Evolutionary conservation across 441 rosid species (phyloP).

Genomic region (Raphanus hybrid): DNA sequence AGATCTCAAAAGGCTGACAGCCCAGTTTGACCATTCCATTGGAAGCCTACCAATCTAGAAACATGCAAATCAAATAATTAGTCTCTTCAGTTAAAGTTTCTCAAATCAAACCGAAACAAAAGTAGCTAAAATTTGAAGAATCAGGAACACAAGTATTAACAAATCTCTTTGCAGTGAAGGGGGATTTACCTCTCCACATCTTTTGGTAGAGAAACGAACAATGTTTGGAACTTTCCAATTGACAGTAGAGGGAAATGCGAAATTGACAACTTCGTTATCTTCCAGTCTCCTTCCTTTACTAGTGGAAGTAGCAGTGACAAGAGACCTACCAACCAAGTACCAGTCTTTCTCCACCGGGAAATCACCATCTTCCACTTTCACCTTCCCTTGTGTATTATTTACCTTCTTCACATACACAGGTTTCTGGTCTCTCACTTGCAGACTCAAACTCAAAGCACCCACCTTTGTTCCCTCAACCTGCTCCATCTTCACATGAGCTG

Average conservation of each 20-base stretch:
- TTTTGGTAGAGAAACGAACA: conserved; percentile 68
- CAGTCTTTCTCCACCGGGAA: conserved; percentile 59
- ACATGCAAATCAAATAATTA: background rate
- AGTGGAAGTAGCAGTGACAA: conserved; percentile 61
- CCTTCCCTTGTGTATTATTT: conserved; percentile 5
- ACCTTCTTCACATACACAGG: conserved; percentile 31
- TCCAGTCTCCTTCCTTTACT: conserved; percentile 63
- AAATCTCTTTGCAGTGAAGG: background rate
- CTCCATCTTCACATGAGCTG: conserved; percentile 21
- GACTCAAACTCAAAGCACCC: background rate
- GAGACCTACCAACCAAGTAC: conserved; percentile 62
- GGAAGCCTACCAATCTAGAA: conserved; percentile 73
- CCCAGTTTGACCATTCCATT: conserved; percentile 74
- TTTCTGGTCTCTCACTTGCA: conserved; percentile 32
- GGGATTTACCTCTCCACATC: conserved; percentile 60
- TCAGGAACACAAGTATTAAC: background rate
- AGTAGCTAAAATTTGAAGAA: too few relatives aligned
- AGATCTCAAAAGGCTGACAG: conserved; percentile 54
- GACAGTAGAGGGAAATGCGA: conserved; percentile 43
- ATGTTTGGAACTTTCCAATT: conserved; percentile 46
- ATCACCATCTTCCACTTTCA: conserved; percentile 54
- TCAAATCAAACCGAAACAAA: too few relatives aligned
- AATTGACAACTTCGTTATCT: conserved; percentile 61
- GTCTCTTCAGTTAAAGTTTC: background rate
- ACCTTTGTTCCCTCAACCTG: conserved; percentile 19